Percentiles rank a stretch among this genome's conserved stretches.
phyloP scores from a whole-genome alignment of 108 stramenopile genomes.

The Skeletonema menzelii region DNA sequence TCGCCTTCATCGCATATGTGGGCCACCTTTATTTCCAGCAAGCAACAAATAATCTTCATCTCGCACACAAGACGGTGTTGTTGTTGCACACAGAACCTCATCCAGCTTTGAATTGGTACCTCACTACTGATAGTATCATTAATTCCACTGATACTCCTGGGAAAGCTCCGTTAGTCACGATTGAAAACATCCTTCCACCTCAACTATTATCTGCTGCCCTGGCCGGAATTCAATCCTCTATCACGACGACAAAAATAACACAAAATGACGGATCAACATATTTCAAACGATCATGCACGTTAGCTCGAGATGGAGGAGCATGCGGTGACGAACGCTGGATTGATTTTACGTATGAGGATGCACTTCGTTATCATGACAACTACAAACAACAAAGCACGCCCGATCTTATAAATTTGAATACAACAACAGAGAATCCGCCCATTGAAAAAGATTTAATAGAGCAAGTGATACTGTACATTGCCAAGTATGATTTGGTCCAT shows the following conservation, averaged over 20 bases:
- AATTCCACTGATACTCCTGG: not conserved
- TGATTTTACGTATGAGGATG: not conserved
- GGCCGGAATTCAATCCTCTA: not conserved
- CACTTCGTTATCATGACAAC: not conserved
- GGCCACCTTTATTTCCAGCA: not conserved
- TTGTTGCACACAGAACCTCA: not conserved
- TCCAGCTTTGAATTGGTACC: not conserved
- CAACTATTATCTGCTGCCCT: not conserved
- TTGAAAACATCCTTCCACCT: not conserved
- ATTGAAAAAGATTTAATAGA: not conserved
- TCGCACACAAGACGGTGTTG: not conserved
- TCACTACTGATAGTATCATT: not conserved
- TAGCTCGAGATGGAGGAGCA: not conserved
- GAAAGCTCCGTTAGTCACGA: not conserved
- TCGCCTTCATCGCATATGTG: not conserved
- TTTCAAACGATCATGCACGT: not conserved
- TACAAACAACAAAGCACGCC: not conserved
- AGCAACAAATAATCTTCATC: not conserved
- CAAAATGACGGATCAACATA: not conserved
- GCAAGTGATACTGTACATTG: not conserved
- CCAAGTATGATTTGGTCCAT: not conserved
- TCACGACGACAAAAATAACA: not conserved
- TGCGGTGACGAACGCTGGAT: constrained; percentile 1
- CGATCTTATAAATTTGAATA: not conserved
- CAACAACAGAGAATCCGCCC: not conserved